Evolutionary conservation across 2,329 filamentous ascomycete genomes (phyloP), one percentile per base, ranked within the genome.

Genomic region (Diaporthe citri): DNA sequence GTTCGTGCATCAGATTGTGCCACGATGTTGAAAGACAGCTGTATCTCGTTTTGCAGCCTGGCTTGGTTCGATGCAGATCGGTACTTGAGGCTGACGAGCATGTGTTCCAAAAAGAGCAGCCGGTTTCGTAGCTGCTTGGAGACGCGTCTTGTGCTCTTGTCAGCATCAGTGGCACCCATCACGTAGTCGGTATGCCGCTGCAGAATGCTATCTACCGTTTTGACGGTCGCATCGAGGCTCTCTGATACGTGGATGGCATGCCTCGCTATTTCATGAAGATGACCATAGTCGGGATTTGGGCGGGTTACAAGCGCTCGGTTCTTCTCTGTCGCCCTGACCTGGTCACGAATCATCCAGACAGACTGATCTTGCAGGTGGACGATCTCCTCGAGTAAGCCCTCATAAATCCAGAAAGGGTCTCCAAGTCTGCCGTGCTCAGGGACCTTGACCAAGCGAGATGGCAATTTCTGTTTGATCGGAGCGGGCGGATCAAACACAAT

Each of bases 11-110:
- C 85, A 48, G 84, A 79, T 75, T 87, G 85, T 0, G 86, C 83
- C 0, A 87, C 84, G 0, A 78, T 82, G 76, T 88, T 86, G 79
- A 86, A 89, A 0, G 84, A 79, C 76, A 93, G 83, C 74, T 91
- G 81, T 81, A 92, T 85, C 86, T 92, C 80, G 82, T 92, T 81
- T 80, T 88, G 67, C 79, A 93, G 82, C 74, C 91, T 77, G 20
- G 85, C 81, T 17, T 83, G 82, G 78, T 85, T 87, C 0, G 86
- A 82, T 0, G 76, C 75, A 0, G 85, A 82, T 17, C 87, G 82
- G 15, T 80, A 76, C 3, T 81, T 81, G 0, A 87, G 80, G 69
- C 81, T 84, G 22, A 77, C 75, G 1, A 86, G 69, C 22, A 85
- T 80, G 25, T 83, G 80, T 39, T 82, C 79, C 51, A 78, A 80